phyloP scores from a whole-genome alignment of 257 asterid genomes.

The Petrea volubilis region DNA sequence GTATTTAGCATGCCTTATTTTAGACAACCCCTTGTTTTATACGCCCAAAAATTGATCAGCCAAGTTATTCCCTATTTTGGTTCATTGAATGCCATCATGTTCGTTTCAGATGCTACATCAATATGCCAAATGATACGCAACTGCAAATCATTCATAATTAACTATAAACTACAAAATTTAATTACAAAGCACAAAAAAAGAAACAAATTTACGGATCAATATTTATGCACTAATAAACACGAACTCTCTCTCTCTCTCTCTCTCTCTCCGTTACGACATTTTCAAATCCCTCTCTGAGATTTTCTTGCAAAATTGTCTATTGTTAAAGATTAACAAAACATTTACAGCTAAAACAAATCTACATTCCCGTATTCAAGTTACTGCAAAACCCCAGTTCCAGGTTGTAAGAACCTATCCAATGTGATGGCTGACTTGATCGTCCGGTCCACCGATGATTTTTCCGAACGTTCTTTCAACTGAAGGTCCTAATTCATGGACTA shows the following conservation, averaged over 20 bases:
- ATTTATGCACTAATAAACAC: not conserved
- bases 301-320: too few relatives aligned
- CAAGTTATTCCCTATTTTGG: too few relatives aligned
- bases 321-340: not conserved
- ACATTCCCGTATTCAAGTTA: not conserved
- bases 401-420: slow-evolving; percentile 18
- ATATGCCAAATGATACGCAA: too few relatives aligned
- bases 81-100: too few relatives aligned
- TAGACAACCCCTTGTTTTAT: too few relatives aligned
- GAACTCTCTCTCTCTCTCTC: too few relatives aligned
- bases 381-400: not conserved
- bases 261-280: not conserved
- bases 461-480: slow-evolving; percentile 31
- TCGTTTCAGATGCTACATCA: too few relatives aligned
- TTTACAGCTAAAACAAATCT: not conserved
- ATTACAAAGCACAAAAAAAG: too few relatives aligned
- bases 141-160: too few relatives aligned
- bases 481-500: slow-evolving; percentile 51
- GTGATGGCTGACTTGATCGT: slow-evolving; percentile 26
- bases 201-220: not conserved
- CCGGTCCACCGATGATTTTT: slow-evolving; percentile 27
- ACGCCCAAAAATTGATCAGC: too few relatives aligned
- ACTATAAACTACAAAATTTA: too few relatives aligned
- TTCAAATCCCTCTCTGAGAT: not conserved
- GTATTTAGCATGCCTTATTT: too few relatives aligned